Base-by-base conservation (phyloP, 768 basidiomycete species). In the Lepiota venenata region DNA sequence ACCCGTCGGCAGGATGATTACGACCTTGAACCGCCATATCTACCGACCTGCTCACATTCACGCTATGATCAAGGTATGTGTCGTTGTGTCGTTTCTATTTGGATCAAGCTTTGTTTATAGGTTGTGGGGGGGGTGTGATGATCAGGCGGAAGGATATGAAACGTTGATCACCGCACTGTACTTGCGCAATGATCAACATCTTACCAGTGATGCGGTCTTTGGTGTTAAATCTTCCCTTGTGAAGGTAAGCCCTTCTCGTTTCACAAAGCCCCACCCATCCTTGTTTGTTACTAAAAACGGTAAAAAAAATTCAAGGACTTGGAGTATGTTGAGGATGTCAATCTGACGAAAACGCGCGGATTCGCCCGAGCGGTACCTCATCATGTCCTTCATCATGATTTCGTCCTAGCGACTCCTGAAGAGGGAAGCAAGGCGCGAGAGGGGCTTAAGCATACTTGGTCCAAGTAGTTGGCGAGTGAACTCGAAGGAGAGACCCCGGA, bases 21-120 rank as follows among this genome's bases (percentile, higher is more conserved):
- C 69, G 1, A 63, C 64, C 0, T 72, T 91, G 7, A 77, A 77
- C 11, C 75, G 92, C 45, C 92, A 93, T 62, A 81, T 84, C 55
- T 84, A 84, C 54, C 78, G 92, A 12, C 92, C 92, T 10, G 88
- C 81, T 42, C 92, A 94, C 66, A 63, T 94, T 46, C 92, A 94
- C 66, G 69, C 93, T 56, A 75, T 83, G 72, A 73, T 91, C 52
- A 69, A 84, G 49, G 88, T 85, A 2, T 2, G 65, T 22, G 7
- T 48, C n/a, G n/a, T n/a, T n/a, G n/a, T n/a, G n/a, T n/a, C n/a
- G n/a, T n/a, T n/a, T n/a, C n/a, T n/a, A n/a, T n/a, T 22, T 39
- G 0, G 16, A 27, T 42, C 14, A 12, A 15, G 25, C 25, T 5
- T 41, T 39, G 20, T 37, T 40, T 25, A 47, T 43, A 39, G n/a